Conservation (phyloP, 108 stramenopile genomes). For the Nitzschia sp. region DNA sequence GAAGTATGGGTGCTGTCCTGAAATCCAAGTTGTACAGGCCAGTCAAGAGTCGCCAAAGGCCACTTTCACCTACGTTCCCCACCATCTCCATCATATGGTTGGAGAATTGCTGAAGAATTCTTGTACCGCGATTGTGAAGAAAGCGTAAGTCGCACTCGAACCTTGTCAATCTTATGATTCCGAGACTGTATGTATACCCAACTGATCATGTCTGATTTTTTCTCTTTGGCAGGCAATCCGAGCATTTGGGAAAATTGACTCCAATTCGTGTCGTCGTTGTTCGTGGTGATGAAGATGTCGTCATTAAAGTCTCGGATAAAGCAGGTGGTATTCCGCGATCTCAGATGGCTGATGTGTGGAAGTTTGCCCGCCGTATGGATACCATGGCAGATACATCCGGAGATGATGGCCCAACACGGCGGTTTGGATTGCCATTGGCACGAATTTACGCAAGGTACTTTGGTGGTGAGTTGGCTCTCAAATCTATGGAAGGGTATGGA, state of each 20-base stretch:
- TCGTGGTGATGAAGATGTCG: slow-evolving; percentile 95
- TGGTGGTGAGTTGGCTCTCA: slow-evolving; percentile 95
- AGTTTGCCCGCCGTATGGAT: slow-evolving; percentile 85
- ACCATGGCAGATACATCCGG: slow-evolving; percentile 65
- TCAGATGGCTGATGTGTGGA: slow-evolving; percentile 85
- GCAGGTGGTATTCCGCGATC: slow-evolving; percentile 97
- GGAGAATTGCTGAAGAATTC: slow-evolving; percentile 96
- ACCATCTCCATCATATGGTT: slow-evolving; percentile 95
- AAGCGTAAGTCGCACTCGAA: slow-evolving; percentile 25
- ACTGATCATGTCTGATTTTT: too few species aligned
- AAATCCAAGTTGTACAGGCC: slow-evolving; percentile 75
- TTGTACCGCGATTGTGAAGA: slow-evolving; percentile 75
- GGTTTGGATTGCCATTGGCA: slow-evolving; percentile 96
- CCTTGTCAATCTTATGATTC: too few species aligned
- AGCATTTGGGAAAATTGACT: slow-evolving; percentile 42
- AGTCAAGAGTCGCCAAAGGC: slow-evolving; percentile 1
- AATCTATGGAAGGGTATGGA: slow-evolving; percentile 98
- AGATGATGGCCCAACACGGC: slow-evolving; percentile 60
- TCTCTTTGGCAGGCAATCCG: not conserved
- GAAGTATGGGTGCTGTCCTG: slow-evolving; percentile 72
- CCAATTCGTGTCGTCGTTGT: slow-evolving; percentile 92
- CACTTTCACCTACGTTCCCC: slow-evolving; percentile 87
- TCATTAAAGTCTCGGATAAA: slow-evolving; percentile 95
- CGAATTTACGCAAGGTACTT: slow-evolving; percentile 97
- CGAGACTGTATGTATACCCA: too few species aligned